phyloP scores from a whole-genome alignment of 139 green algal genomes.

The Chlorella sp. region DNA sequence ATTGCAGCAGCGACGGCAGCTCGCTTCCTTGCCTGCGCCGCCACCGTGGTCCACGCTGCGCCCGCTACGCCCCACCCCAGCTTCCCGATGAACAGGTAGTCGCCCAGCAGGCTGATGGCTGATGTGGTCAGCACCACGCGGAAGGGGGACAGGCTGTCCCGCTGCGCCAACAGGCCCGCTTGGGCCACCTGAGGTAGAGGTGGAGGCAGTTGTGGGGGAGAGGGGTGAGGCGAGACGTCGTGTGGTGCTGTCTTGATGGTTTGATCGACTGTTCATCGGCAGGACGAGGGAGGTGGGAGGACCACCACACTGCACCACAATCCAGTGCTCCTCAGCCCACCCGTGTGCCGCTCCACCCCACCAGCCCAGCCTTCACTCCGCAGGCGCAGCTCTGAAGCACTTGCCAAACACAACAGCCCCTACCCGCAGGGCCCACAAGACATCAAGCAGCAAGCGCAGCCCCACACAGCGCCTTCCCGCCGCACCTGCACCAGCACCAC shows the following conservation, averaged over 20 bases:
- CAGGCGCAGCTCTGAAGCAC: neutral
- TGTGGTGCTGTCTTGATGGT: too few relatives aligned
- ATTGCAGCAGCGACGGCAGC: neutral
- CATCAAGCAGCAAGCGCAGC: too few relatives aligned
- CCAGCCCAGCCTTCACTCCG: too few relatives aligned
- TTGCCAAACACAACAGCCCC: neutral
- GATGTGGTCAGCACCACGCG: slow-evolving; percentile 57
- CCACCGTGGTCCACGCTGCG: slow-evolving; percentile 69
- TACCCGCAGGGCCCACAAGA: too few relatives aligned
- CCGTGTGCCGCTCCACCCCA: slow-evolving; percentile 4
- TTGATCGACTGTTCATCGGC: too few relatives aligned
- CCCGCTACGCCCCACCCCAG: slow-evolving; percentile 66
- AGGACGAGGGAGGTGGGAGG: too few relatives aligned
- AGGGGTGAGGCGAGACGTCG: too few relatives aligned
- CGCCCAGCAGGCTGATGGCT: slow-evolving; percentile 61
- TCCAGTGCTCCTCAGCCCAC: neutral
- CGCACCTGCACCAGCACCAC: slow-evolving; percentile 72
- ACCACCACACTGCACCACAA: too few relatives aligned
- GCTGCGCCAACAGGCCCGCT: slow-evolving; percentile 52
- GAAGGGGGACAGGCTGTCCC: slow-evolving; percentile 64
- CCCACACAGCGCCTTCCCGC: too few relatives aligned
- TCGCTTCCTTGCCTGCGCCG: slow-evolving; percentile 44
- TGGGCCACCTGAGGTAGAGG: slow-evolving; percentile 28
- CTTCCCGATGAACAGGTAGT: slow-evolving; percentile 66
- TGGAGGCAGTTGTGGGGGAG: neutral